Evolutionary conservation across 371 early-diverging fungal species (phyloP).

Genomic region (Apophysomyces sp.): DNA sequence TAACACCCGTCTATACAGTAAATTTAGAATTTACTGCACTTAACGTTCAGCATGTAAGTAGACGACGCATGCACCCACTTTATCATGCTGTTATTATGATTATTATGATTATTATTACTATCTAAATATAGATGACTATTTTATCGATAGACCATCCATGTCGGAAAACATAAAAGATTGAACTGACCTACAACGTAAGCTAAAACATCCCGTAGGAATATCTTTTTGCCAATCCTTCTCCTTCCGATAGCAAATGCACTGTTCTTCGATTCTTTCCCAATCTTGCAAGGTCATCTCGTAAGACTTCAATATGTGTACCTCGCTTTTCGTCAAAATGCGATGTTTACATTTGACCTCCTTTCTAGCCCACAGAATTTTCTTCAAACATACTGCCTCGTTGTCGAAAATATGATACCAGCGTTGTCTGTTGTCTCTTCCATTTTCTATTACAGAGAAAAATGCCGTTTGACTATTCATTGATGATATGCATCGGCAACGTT

Average conservation of each 20-base stretch:
- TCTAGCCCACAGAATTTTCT: background rate
- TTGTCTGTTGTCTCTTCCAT: background rate
- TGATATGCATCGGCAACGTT: background rate
- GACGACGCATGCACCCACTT: too few relatives aligned
- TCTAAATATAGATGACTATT: too few relatives aligned
- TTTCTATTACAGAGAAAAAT: background rate
- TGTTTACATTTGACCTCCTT: background rate
- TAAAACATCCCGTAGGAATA: background rate
- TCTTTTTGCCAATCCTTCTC: background rate
- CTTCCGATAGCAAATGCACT: background rate
- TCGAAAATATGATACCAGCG: background rate
- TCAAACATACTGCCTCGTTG: background rate
- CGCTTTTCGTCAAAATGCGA: background rate
- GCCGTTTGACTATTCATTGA: background rate
- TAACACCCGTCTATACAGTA: too few relatives aligned
- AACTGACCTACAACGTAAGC: background rate
- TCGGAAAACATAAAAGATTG: background rate
- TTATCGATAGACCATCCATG: background rate
- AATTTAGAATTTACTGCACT: too few relatives aligned
- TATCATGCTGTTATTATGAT: too few relatives aligned
- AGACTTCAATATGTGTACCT: background rate
- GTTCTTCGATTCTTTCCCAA: background rate
- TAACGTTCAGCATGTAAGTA: too few relatives aligned
- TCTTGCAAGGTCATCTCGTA: background rate
- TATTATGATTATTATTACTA: too few relatives aligned